Evolutionary conservation across 2,329 filamentous ascomycete genomes (phyloP), one percentile per base, ranked within the genome.

Genomic region (Exophiala bonariae): DNA sequence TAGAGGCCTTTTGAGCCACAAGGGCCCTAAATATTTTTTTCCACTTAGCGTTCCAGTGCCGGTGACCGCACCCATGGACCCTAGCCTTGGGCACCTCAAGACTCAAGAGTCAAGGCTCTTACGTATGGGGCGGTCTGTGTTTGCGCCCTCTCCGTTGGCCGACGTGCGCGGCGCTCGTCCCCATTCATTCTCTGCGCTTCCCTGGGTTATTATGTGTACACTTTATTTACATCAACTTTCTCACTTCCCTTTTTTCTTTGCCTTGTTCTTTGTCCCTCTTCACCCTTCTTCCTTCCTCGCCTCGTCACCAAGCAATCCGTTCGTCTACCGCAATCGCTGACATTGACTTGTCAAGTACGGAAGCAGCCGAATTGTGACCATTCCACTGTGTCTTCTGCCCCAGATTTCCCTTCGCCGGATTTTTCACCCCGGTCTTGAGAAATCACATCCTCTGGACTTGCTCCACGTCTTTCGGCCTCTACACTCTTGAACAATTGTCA

Each of bases 281-380:
- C 56, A 54, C 49, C 48, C 47, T 58, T 56, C 49, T 50, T 52
- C 44, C 43, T 49, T 51, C 50, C 56, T 57, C 50, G 56, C 54
- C 50, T 50, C 59, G 53, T 61, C 57, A 58, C 33, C 54, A 48
- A 52, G 56, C 59, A 53, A 55, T 61, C 58, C 53, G 51, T 49
- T 48, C 47, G 46, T 53, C 55, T 56, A 49, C 56, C 55, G 58
- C 57, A 61, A 59, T 64, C 66, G 70, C 71, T 73, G 71, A 70
- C 71, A 74, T 74, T 74, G 65, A 71, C 70, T 74, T 74, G 71
- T 73, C 71, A 69, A 74, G 71, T 70, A 69, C 60, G 57, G 61
- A 65, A 61, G 58, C 57, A 52, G 55, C 47, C 46, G 54, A 63
- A 59, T 61, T 64, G 60, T 61, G 60, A 60, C 61, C 61, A 64